Base-by-base conservation (phyloP, 1,284 basidiomycete genomes). In the Leccinum fallax region DNA sequence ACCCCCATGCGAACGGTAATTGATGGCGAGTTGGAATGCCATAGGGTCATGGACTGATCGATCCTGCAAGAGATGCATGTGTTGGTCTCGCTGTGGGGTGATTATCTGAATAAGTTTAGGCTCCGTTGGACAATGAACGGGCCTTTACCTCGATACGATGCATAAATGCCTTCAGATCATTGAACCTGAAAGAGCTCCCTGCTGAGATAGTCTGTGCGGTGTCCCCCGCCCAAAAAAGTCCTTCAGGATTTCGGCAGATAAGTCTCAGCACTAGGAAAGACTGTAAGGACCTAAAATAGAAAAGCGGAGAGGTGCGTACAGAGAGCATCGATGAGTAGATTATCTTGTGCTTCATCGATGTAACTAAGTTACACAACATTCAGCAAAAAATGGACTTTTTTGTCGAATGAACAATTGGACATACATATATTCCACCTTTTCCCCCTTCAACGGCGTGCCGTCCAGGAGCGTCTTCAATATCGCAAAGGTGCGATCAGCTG, bases 191-290 rank as follows among this genome's bases (percentile, higher is more conserved):
- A 0, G 87, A 84, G 60, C 87, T 89, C 0, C 89, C 90, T 1
- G 83, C 80, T 0, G 86, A 85, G 19, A 92, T 92, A 0, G 89
- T 89, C 66, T 92, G 90, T 0, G 90, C 89, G 0, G 90, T 92
- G 68, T 92, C 90, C 0, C 90, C 90, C 0, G 90, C 90, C 87
- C 87, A 92, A 68, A 91, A 90, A 24, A 89, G 73, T 0, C 90
- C 90, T 57, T 87, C 76, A 0, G 84, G 81, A 67, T 92, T 90
- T 11, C 73, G 73, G 66, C 88, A 90, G 3, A 91, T 68, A 0
- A 74, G 76, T 11, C 88, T 77, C 51, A 92, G 71, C 1, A 92
- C 89, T 90, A 60, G 6, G 13, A 34, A 21, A 16, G n/a, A 40
- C 51, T 24, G 11, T 60, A 16, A 68, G 43, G 53, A n/a, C 7